Conservation (phyloP, 108 stramenopile species). For the Cyclotella sp. region DNA sequence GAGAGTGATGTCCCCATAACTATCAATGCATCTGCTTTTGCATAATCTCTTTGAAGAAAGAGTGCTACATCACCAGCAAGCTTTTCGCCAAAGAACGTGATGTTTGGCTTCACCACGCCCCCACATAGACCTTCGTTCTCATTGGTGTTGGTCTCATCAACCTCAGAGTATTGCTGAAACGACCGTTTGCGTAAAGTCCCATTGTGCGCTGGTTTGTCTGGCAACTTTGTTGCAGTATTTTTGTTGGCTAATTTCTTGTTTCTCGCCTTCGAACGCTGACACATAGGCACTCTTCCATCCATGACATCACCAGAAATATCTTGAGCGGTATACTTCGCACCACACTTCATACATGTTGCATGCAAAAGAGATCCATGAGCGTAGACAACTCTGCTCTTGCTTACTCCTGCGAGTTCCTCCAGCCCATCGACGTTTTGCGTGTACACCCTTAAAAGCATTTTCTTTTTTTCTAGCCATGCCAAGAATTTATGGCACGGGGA, state of each 20-base stretch:
- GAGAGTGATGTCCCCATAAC: slow-evolving; percentile 90
- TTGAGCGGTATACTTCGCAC: slow-evolving; percentile 50
- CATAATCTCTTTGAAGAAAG: slow-evolving; percentile 68
- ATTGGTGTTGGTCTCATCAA: background rate
- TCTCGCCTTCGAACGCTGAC: slow-evolving; percentile 38
- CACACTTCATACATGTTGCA: slow-evolving; percentile 72
- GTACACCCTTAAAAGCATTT: slow-evolving; percentile 73
- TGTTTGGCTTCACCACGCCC: slow-evolving; percentile 84
- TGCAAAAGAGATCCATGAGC: slow-evolving; percentile 77
- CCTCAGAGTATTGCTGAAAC: background rate
- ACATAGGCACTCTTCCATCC: slow-evolving; percentile 66
- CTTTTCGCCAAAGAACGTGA: slow-evolving; percentile 90
- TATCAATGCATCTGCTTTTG: slow-evolving; percentile 83
- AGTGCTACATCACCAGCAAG: slow-evolving; percentile 62
- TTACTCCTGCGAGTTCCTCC: slow-evolving; percentile 71
- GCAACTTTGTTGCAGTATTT: background rate
- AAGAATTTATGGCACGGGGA: slow-evolving; percentile 80
- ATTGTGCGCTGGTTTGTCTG: slow-evolving; percentile 1
- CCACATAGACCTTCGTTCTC: slow-evolving; percentile 53
- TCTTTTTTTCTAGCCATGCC: slow-evolving; percentile 64
- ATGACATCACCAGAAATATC: slow-evolving; percentile 64
- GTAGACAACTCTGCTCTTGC: slow-evolving; percentile 72
- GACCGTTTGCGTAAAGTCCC: slow-evolving; percentile 21
- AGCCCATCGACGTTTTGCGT: slow-evolving; percentile 89
- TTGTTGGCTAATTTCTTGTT: slow-evolving; percentile 22